Evolutionary conservation across 164 flowering plant genomes (phyloP).

Genomic region (Berberis thunbergii): DNA sequence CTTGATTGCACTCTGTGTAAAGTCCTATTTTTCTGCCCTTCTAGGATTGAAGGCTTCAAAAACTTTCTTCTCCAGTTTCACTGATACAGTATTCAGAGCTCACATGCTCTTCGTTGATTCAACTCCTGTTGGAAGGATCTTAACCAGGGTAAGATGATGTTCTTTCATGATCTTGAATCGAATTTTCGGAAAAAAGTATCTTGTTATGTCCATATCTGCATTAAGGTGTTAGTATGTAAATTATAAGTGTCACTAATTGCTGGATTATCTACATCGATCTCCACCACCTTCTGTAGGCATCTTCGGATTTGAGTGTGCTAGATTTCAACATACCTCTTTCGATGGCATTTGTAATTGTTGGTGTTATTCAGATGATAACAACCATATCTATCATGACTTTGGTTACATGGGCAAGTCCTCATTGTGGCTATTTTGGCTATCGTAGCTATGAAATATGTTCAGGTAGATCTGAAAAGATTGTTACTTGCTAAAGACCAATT

Average conservation of each 20-base stretch:
- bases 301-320: constrained; percentile 69
- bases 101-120: constrained; percentile 91
- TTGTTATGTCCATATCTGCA: no score
- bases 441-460: constrained; percentile 40
- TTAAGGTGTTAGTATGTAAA: no score
- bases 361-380: constrained; percentile 28
- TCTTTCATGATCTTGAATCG: not conserved
- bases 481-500: not conserved
- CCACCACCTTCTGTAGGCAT: constrained; percentile 36
- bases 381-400: constrained; percentile 50
- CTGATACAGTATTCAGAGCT: constrained; percentile 59
- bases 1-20: constrained; percentile 38
- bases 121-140: constrained; percentile 83
- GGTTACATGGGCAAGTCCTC: constrained; percentile 83
- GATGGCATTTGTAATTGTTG: constrained; percentile 28
- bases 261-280: not conserved
- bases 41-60: constrained; percentile 70
- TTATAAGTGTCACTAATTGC: no score
- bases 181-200: no score
- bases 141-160: constrained; percentile 53
- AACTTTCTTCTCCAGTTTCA: constrained; percentile 59
- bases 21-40: constrained; percentile 38
- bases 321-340: constrained; percentile 72
- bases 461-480: constrained; percentile 31
- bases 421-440: constrained; percentile 47